A percentile compares a stretch with the other conserved stretches of the same genome.
phyloP scores from a whole-genome alignment of 2,329 filamentous ascomycete genomes.

The Diaporthe nobilis region DNA sequence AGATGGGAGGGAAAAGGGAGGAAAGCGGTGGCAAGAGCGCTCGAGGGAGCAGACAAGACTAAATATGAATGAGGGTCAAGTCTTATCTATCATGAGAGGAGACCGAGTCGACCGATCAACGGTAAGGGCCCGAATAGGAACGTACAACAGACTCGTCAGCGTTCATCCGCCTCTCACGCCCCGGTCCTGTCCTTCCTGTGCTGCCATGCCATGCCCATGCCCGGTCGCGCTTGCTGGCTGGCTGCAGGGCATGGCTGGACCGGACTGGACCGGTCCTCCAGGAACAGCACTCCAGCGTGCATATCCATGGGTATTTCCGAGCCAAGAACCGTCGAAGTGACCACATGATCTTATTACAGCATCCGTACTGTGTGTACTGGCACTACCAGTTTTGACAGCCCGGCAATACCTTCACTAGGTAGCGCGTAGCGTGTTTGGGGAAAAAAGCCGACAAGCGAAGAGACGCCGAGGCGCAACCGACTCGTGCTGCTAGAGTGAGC shows the following conservation, averaged over 20 bases:
- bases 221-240: slow-evolving; percentile 22
- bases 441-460: slow-evolving; percentile 28
- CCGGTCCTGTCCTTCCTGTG: slow-evolving; percentile 11
- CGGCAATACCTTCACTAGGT: not conserved
- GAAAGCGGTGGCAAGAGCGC: not conserved
- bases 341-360: slow-evolving; percentile 18
- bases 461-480: slow-evolving; percentile 27
- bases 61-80: slow-evolving; percentile 31
- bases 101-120: slow-evolving; percentile 26
- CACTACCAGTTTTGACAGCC: slow-evolving; percentile 14
- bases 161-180: slow-evolving; percentile 5
- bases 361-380: not conserved
- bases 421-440: slow-evolving; percentile 17
- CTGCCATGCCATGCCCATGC: slow-evolving; percentile 1
- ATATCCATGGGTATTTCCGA: slow-evolving; percentile 11
- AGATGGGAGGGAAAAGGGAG: not conserved
- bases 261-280: slow-evolving; percentile 26
- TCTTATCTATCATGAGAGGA: slow-evolving; percentile 21
- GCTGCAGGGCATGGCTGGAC: slow-evolving; percentile 13
- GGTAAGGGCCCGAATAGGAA: slow-evolving; percentile 25
- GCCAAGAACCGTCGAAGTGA: not conserved
- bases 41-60: slow-evolving; percentile 14
- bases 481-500: slow-evolving; percentile 1
- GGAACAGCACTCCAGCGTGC: not conserved
- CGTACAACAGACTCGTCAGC: slow-evolving; percentile 33